Base-by-base conservation (phyloP, 176 grass and related monocot genomes). In the Phragmites australis region DNA sequence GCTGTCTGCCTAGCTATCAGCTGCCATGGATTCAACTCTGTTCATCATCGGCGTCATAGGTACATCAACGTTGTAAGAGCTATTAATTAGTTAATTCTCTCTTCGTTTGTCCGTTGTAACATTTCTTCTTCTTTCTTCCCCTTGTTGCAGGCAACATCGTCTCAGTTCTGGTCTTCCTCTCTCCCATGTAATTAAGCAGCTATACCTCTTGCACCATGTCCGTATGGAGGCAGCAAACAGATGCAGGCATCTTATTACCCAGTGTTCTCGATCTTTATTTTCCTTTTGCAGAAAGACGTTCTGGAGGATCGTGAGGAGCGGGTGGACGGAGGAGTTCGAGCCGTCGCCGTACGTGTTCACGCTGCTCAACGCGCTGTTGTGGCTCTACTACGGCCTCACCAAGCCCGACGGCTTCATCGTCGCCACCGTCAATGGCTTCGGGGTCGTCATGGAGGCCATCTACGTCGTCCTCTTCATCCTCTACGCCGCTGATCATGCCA, bases 381-480 rank as follows among this genome's bases (percentile, higher is more conserved):
- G 92, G 92, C 59, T 94, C 32, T 91, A 91, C 80, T 94, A 94
- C 15, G 92, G 92, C 25, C 14, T 89, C 78, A 94, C 92, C 46
- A 94, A 94, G 81, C 92, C 92, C 0, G 89, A 87, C 9, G 85
- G 83, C 71, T 14, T 84, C 44, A 86, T 94, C 59, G 51, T 94
- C 64, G 89, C 89, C 52, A 91, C 92, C 5, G 75, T 91, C 64
- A 94, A 91, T 22, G 85, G 83, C 14, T 87, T 87, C 0, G 92
- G 92, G 0, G 78, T 75, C 8, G 29, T 91, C 68, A 68, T 94
- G 58, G 83, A 94, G 83, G 48, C 75, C 42, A 82, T 89, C 56
- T 94, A 94, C 30, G 72, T 91, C 27, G 41, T 27, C 37, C 72
- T 94, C 57, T 94, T 89, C 81, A 68, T 94, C 50, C 15, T 82